Evolutionary conservation across 2,329 filamentous ascomycete genomes (phyloP).

Genomic region (Chalaropsis thielavioides): DNA sequence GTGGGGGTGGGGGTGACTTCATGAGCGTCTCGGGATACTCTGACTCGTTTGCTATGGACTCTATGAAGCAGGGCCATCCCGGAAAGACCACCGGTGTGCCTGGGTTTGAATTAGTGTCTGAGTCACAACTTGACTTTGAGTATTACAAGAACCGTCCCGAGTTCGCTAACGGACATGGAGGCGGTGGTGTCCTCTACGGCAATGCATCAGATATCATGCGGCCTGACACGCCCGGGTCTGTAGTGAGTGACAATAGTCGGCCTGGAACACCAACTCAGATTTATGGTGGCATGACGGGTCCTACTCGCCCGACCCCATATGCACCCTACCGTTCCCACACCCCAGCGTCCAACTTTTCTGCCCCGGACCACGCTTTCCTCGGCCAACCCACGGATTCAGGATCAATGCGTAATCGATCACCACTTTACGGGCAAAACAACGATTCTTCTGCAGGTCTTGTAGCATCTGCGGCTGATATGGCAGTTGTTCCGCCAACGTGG

Average conservation of each 20-base stretch:
- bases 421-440: conserved; percentile 38
- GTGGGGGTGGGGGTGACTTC: conserved; percentile 38
- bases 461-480: conserved; percentile 37
- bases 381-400: conserved; percentile 15
- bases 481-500: conserved; percentile 27
- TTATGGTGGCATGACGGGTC: conserved; percentile 21
- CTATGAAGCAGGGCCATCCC: conserved; percentile 48
- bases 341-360: conserved; percentile 10
- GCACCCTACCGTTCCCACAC: conserved; percentile 20
- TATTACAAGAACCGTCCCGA: conserved; percentile 84
- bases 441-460: conserved; percentile 41
- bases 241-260: conserved; percentile 31
- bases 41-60: conserved; percentile 64
- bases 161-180: conserved; percentile 64
- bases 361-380: conserved; percentile 17
- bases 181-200: conserved; percentile 55
- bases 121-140: conserved; percentile 74
- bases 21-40: conserved; percentile 58
- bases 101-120: conserved; percentile 81
- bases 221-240: conserved; percentile 45
- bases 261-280: conserved; percentile 33
- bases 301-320: conserved; percentile 13
- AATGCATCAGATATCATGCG: conserved; percentile 43
- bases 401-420: conserved; percentile 29
- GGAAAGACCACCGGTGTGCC: conserved; percentile 37